These are phyloP conservation scores for Lentinula edodes DNA, from an alignment of 768 basidiomycete species.

Conservation along the genomic window DNA sequence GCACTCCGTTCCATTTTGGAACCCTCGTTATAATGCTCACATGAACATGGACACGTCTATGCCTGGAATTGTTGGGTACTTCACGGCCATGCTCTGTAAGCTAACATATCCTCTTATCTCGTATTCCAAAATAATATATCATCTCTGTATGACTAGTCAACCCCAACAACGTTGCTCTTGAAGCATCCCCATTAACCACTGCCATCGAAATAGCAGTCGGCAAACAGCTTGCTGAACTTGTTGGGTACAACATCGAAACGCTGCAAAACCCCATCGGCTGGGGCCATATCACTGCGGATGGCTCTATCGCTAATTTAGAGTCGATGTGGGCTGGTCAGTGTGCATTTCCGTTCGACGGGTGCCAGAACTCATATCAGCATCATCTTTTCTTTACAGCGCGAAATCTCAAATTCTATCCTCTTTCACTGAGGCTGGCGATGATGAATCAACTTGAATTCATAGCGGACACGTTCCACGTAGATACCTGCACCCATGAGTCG, in stretches of 20 bases:
- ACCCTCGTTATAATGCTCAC: background rate
- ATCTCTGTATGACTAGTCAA: conserved; percentile 26
- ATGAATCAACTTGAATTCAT: conserved; percentile 25
- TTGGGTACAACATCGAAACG: conserved; percentile 24
- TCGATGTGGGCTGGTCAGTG: conserved; percentile 32
- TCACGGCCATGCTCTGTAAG: background rate
- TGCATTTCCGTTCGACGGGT: background rate
- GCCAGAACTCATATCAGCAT: background rate
- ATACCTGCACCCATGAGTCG: conserved; percentile 15
- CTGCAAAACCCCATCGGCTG: conserved; percentile 17
- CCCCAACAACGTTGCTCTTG: conserved; percentile 39
- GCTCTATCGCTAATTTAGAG: conserved; percentile 41
- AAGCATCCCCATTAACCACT: conserved; percentile 34
- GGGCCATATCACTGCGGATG: conserved; percentile 40
- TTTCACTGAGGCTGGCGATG: conserved; percentile 30
- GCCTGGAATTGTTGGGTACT: background rate
- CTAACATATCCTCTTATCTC: background rate
- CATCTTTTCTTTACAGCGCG: conserved; percentile 25
- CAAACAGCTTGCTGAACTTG: conserved; percentile 31
- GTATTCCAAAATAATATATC: background rate
- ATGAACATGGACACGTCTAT: conserved; percentile 1
- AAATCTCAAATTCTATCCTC: conserved; percentile 41
- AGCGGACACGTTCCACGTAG: conserved; percentile 23
- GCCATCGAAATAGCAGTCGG: conserved; percentile 13
- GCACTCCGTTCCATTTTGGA: background rate